These are phyloP conservation scores for Chlorociboria aeruginascens DNA, from an alignment of 495 filamentous ascomycete species.

Conservation along the genomic window DNA sequence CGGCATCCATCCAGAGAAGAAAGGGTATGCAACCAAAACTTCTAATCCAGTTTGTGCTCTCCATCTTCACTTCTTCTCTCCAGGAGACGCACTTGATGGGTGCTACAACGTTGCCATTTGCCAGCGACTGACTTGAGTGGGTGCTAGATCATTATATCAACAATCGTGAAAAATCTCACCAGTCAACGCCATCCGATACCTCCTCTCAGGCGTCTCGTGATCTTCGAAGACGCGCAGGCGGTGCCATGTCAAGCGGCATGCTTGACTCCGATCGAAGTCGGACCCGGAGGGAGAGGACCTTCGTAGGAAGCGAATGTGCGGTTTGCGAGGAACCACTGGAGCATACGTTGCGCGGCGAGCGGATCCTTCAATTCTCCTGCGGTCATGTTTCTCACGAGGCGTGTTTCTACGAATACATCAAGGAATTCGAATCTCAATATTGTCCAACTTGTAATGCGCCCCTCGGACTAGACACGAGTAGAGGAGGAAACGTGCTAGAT, in stretches of 20 bases:
- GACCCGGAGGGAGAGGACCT: conserved; percentile 82
- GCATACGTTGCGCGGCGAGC: conserved; percentile 89
- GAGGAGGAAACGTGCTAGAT: conserved; percentile 89
- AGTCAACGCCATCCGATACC: conserved; percentile 1
- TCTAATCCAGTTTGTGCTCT: conserved; percentile 9
- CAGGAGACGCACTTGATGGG: not conserved
- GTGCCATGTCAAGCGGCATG: conserved; percentile 49
- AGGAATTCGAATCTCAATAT: conserved; percentile 87
- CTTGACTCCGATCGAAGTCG: conserved; percentile 69
- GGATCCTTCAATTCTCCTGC: conserved; percentile 93
- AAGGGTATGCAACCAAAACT: conserved; percentile 9
- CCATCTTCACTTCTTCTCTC: conserved; percentile 1
- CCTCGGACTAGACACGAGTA: conserved; percentile 83
- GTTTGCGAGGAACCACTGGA: conserved; percentile 97
- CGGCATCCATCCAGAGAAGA: conserved; percentile 11
- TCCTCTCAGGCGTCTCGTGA: conserved; percentile 7
- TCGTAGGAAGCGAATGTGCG: conserved; percentile 86
- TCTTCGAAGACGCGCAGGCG: conserved; percentile 14
- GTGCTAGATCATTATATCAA: conserved; percentile 1
- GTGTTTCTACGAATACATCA: conserved; percentile 98
- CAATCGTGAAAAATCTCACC: not conserved
- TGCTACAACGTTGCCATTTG: not conserved
- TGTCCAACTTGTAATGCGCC: conserved; percentile 94
- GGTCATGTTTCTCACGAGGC: conserved; percentile 94
- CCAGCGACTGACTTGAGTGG: not conserved